A percentile compares a stretch with the other conserved stretches of the same genome.
Conservation (phyloP, 306 rosid genomes). For the Corylus americana region DNA sequence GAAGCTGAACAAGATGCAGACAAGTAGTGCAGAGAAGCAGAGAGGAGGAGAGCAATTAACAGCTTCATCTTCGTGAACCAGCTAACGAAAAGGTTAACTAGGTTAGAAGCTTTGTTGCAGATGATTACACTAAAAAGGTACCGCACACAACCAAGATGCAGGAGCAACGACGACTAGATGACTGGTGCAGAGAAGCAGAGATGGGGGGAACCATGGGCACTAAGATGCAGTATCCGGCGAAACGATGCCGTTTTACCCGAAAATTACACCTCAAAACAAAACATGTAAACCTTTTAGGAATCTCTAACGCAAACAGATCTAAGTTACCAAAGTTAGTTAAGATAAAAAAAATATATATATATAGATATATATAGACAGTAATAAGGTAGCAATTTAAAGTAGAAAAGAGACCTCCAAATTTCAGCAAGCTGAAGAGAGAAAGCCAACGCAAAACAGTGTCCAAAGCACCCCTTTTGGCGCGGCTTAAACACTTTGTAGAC, state of each 20-base stretch:
- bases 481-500: slow-evolving; percentile 48
- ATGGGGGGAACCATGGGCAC: slow-evolving; percentile 37
- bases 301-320: slow-evolving; percentile 35
- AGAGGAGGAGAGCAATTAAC: slow-evolving; percentile 23
- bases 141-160: slow-evolving; percentile 48
- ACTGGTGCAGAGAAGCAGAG: slow-evolving; percentile 67
- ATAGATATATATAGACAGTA: slow-evolving; percentile 20
- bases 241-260: slow-evolving; percentile 58
- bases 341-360: not conserved
- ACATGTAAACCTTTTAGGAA: slow-evolving; percentile 50
- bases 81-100: slow-evolving; percentile 39
- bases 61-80: slow-evolving; percentile 47
- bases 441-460: slow-evolving; percentile 49
- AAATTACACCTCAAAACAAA: slow-evolving; percentile 78
- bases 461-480: slow-evolving; percentile 51
- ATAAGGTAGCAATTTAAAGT: slow-evolving; percentile 45
- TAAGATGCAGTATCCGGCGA: slow-evolving; percentile 50
- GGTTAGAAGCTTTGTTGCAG: slow-evolving; percentile 44
- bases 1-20: slow-evolving; percentile 16
- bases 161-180: slow-evolving; percentile 58
- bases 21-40: slow-evolving; percentile 40
- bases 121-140: slow-evolving; percentile 33
- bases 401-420: slow-evolving; percentile 66
- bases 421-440: slow-evolving; percentile 55
- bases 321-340: slow-evolving; percentile 29